Percentiles rank a stretch among this genome's conserved stretches.
These are phyloP conservation scores for Cercophora samala DNA, from an alignment of 495 filamentous ascomycete genomes.

Conservation along the genomic window DNA sequence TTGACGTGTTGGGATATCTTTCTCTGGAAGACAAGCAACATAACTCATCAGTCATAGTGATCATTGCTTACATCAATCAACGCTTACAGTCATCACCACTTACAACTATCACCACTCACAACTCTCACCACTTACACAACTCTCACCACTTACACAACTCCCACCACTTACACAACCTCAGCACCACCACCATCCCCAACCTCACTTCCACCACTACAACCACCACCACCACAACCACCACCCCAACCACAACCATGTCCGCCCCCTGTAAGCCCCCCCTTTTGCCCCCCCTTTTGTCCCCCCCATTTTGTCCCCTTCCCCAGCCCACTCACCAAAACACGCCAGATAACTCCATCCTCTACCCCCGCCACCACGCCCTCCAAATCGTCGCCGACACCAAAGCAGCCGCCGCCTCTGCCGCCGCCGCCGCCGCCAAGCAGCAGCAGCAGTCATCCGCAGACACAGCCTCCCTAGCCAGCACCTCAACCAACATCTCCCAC, in stretches of 20 bases:
- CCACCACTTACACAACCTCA: not conserved
- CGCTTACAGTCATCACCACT: too few relatives aligned
- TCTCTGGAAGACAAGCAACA: not conserved
- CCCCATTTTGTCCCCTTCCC: not conserved
- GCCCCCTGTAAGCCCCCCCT: not conserved
- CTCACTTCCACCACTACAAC: not conserved
- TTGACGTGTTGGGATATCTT: not conserved
- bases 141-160: not conserved
- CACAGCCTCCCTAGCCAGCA: constrained; percentile 18
- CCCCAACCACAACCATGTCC: not conserved
- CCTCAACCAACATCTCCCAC: constrained; percentile 21
- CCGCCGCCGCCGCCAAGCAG: not conserved
- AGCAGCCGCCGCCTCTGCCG: not conserved
- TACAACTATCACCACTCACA: too few relatives aligned
- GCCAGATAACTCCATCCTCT: not conserved
- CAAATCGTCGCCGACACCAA: not conserved
- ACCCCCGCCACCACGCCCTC: constrained; percentile 8
- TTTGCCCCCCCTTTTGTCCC: not conserved
- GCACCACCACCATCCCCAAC: not conserved
- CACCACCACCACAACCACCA: not conserved
- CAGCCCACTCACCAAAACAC: not conserved
- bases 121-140: not conserved
- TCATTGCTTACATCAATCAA: too few relatives aligned
- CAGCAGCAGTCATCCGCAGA: constrained; percentile 4
- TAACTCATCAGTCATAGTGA: too few relatives aligned